Evolutionary conservation across 345 rosid species (phyloP), one percentile per base, ranked within the genome.

Genomic region (Odontarrhena argentea): DNA sequence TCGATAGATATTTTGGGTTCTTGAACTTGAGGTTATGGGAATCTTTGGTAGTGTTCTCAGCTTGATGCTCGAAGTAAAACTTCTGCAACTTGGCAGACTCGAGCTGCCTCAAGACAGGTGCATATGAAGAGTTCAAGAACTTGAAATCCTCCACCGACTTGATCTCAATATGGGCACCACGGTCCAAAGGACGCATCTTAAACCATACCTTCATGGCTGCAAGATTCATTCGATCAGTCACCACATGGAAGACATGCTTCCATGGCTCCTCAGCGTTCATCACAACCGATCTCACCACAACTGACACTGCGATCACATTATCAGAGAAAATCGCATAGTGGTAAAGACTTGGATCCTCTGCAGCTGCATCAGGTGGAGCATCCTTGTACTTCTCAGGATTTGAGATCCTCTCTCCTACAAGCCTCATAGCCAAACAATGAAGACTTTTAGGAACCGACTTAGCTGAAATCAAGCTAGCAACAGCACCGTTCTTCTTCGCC

Each of bases 191-290:
- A 77, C 88, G 84, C 98, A 92, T 92, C 82, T 75, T 83, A 71
- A 89, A 92, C 98, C 98, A 92, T 4, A 87, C 98, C 83, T 89
- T 89, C 97, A 89, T 86, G 0, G 97, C 97, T 42, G 96, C 96
- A 18, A 89, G 71, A 78, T 83, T 85, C 96, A 85, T 89, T 52
- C 86, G 76, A 73, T 92, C 86, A 0, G 95, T 87, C 42, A 92
- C 95, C 25, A 92, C 81, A 69, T 92, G 98, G 42, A 92, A 92
- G 13, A 92, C 98, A 73, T 86, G 94, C 74, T 79, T 88, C 84
- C 81, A 82, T 0, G 94, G 89, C 66, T 92, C 95, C 53, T 85
- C 80, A 0, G 98, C 86, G 9, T 92, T 89, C 85, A 81, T 86
- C 77, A 86, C 85, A 45, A 80, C 91, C 2, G 98, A 92, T 61